Percentiles rank a stretch among this genome's conserved stretches.
These are phyloP conservation scores for Phytophthora meadii DNA, from an alignment of 352 stramenopile genomes.

Conservation along the genomic window DNA sequence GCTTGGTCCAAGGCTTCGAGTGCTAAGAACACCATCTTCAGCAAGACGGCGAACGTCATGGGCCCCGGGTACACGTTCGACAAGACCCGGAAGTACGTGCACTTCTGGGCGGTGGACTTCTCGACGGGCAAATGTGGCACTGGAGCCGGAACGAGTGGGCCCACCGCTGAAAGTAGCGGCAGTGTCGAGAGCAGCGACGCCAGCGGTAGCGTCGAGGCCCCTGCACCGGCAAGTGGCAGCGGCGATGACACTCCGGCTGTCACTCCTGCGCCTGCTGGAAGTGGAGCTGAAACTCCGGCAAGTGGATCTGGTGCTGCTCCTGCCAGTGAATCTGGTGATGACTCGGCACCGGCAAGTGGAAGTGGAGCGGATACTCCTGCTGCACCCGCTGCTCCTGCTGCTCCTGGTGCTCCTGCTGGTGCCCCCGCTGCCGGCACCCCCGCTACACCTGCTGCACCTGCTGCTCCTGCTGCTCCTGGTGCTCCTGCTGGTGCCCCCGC, in stretches of 20 bases:
- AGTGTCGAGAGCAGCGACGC: constrained; percentile 20
- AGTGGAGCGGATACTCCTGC: not conserved
- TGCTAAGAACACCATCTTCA: constrained; percentile 48
- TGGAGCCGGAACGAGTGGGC: constrained; percentile 4
- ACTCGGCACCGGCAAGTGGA: not conserved
- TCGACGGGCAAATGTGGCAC: constrained; percentile 37
- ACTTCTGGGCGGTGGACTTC: constrained; percentile 52
- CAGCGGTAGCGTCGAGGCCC: constrained; percentile 11
- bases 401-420: not conserved
- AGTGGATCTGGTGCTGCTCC: constrained; percentile 14
- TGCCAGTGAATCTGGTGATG: constrained; percentile 2
- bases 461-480: too few species aligned
- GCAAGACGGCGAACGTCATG: constrained; percentile 34
- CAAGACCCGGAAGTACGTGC: constrained; percentile 41
- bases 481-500: constrained; percentile 1
- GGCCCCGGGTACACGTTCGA: constrained; percentile 47
- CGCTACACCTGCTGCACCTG: not conserved
- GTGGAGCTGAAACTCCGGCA: not conserved
- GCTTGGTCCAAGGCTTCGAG: constrained; percentile 55
- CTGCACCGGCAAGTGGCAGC: constrained; percentile 1
- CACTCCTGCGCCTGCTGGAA: constrained; percentile 9
- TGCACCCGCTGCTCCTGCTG: not conserved
- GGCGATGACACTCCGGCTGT: constrained; percentile 6
- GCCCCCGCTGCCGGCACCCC: constrained; percentile 1
- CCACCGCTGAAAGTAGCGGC: constrained; percentile 4